Conservation (phyloP, 108 stramenopile genomes). For the Fragilariopsis cylindrus region DNA sequence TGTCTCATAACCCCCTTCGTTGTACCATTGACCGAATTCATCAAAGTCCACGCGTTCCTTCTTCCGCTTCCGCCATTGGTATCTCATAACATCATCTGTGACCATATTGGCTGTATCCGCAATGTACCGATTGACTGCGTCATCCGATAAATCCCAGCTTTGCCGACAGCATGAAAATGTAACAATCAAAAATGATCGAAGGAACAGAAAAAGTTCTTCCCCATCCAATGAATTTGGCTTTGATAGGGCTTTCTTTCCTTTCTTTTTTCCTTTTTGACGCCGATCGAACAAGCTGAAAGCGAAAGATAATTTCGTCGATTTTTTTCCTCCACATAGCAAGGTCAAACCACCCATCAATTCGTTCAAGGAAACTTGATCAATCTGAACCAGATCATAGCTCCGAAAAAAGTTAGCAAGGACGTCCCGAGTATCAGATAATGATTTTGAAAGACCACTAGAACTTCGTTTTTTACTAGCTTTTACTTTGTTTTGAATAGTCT, state of each 20-base stretch:
- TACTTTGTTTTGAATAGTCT: constrained; percentile 34
- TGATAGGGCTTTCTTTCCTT: constrained; percentile 38
- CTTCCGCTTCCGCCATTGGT: constrained; percentile 70
- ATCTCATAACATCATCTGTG: constrained; percentile 80
- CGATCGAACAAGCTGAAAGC: constrained; percentile 82
- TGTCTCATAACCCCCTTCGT: constrained; percentile 89
- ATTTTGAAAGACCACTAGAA: constrained; percentile 36
- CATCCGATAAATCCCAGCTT: constrained; percentile 74
- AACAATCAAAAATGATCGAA: constrained; percentile 82
- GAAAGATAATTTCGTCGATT: constrained; percentile 83
- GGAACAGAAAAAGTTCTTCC: constrained; percentile 70
- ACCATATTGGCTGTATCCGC: constrained; percentile 78
- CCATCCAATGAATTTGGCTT: constrained; percentile 44
- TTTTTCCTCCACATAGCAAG: constrained; percentile 84
- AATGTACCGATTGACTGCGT: constrained; percentile 70
- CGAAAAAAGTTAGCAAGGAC: constrained; percentile 77
- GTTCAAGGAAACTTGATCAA: constrained; percentile 68
- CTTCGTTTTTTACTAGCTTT: constrained; percentile 36
- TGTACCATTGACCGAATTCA: constrained; percentile 95
- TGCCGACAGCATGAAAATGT: constrained; percentile 89
- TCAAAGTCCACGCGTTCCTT: constrained; percentile 83
- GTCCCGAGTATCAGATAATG: constrained; percentile 35
- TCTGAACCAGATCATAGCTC: constrained; percentile 77
- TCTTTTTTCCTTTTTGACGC: constrained; percentile 26
- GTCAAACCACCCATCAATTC: constrained; percentile 89